Base-by-base conservation (phyloP, 345 rosid species). In the Linum usitatissimum region DNA sequence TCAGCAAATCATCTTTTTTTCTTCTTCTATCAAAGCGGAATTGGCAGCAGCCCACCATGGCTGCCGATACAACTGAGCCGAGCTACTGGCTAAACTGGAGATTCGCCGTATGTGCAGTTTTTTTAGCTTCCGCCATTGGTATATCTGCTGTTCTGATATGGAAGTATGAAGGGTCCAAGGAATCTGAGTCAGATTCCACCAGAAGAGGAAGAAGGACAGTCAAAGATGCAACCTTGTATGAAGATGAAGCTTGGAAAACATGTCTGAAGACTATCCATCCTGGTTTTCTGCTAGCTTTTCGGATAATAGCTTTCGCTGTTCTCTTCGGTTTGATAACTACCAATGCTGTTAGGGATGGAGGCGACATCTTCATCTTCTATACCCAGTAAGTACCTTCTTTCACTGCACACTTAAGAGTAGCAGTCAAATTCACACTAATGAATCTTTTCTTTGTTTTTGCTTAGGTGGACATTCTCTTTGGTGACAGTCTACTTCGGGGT, bases 81-180 rank as follows among this genome's bases (percentile, higher is more conserved):
- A 81, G 87, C 75, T 92, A 87, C 68, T 92, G 98, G 98, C 68
- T 92, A 70, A 92, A 87, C 81, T 83, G 86, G 86, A 89, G 93
- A 73, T 86, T 89, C 84, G 69, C 80, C 60, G 65, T 84, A 3
- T 89, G 88, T 67, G 90, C 93, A 4, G 9, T 78, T 51, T 75
- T 84, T 68, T 13, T 92, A 68, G 57, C 82, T 39, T 18, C 69
- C 42, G 39, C 80, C 6, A 60, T 86, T 70, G 45, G 78, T 67
- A 6, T 76, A 4, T 82, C 97, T 36, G 81, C 81, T 59, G 61
- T 80, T 77, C 53, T 89, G 48, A 77, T 89, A 65, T 84, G 92
- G 97, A 87, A 77, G 77, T 75, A 75, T 62, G 98, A 92, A 76
- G 88, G 81, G 51, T 53, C 65, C 31, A 63, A 58, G 70, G 76